Evolutionary conservation across 306 rosid genomes (phyloP).

Genomic region (Quercus bicolor): DNA sequence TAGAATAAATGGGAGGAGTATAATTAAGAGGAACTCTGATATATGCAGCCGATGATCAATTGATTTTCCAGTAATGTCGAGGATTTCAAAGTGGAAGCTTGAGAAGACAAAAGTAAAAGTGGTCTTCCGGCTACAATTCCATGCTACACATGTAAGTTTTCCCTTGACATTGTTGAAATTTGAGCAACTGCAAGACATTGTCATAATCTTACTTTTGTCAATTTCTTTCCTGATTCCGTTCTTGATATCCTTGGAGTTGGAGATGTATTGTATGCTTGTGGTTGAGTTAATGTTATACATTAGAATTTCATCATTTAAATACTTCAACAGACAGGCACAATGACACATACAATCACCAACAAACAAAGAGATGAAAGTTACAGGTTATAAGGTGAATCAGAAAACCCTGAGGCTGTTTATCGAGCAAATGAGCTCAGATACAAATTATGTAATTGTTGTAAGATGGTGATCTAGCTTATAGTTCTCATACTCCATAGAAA

Average conservation of each 20-base stretch:
- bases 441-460: not conserved
- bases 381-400: not conserved
- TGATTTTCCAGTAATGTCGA: conserved; percentile 66
- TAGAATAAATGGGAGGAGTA: conserved; percentile 25
- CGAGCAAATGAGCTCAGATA: not conserved
- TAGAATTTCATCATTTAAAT: not conserved
- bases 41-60: conserved; percentile 31
- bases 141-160: conserved; percentile 94
- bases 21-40: conserved; percentile 25
- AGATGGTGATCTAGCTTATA: not conserved
- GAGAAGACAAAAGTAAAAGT: conserved; percentile 99
- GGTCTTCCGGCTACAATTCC: conserved; percentile 93
- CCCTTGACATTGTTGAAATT: not conserved
- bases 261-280: not conserved
- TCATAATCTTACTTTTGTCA: not conserved
- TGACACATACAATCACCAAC: not conserved
- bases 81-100: conserved; percentile 83
- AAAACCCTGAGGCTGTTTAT: not conserved
- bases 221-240: not conserved
- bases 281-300: not conserved
- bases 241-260: not conserved
- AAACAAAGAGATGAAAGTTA: not conserved
- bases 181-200: not conserved
- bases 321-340: not conserved
- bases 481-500: not conserved